Base-by-base conservation (phyloP, 106 monocot species). In the Hemerocallis citrina region DNA sequence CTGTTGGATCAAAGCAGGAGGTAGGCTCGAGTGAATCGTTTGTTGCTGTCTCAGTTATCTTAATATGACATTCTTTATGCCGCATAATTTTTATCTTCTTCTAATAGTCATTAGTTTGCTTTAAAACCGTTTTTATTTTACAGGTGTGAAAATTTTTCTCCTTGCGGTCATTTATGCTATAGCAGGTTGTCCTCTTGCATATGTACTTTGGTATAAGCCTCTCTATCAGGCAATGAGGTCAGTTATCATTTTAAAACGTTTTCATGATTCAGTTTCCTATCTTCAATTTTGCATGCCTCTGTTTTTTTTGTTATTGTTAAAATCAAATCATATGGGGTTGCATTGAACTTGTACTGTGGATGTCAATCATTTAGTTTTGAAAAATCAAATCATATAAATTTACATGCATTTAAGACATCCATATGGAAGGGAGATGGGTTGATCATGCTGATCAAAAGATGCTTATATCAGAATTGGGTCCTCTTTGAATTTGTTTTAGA, bases 211-310 rank as follows among this genome's bases (percentile, higher is more conserved):
- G 94, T 95, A 95, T 55, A 72, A 83, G 64, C 94, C 94, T 71
- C 73, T 95, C 9, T 95, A 95, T 73, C 79, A 57, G 49, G 94
- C 89, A 59, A 83, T 95, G 83, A 95, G 85, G 94, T 86, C 74
- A 23, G 29, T 44, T 42, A 29, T 40, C 16, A 60, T 25, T 12
- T 24, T 38, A 38, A 38, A 6, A 11, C 37, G 7, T 6, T 38
- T 38, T 38, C 37, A 38, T 38, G n/a, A n/a, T n/a, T n/a, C n/a
- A n/a, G n/a, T n/a, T n/a, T n/a, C n/a, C n/a, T n/a, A n/a, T n/a
- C n/a, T 11, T 38, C 5, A 38, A 11, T 38, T 6, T 11, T 11
- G 11, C 11, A 5, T 38, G 37, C 37, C 11, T 5, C 37, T 38
- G 11, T 38, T 38, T 38, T 38, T 6, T 38, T 38, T 38, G 37